Base-by-base conservation (phyloP, 495 filamentous ascomycete genomes). In the Cercophora sp. region DNA sequence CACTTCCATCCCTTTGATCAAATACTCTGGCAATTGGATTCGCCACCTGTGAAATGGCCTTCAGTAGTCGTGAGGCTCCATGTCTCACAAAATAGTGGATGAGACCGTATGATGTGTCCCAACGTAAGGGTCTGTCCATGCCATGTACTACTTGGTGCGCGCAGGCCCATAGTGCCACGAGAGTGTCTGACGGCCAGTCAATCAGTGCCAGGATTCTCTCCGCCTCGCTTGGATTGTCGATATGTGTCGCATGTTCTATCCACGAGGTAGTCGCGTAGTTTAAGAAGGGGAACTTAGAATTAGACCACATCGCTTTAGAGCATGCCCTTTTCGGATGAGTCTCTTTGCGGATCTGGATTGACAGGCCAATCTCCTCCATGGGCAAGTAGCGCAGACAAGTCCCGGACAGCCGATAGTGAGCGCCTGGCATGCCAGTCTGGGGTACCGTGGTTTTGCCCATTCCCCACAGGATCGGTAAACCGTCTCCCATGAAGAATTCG, bases 401-500 rank as follows among this genome's bases (percentile, higher is more conserved):
- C 8, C 44, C 58, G 15, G 48, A 47, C 29, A 64, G 13, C 8
- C 45, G 52, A 25, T 56, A 45, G 44, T 64, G 53, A n/a, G 56
- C 29, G n/a, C n/a, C 58, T 43, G 20, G 19, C 32, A 47, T 50
- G 39, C 48, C 61, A 3, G 43, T 20, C 16, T 54, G 39, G 23
- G 35, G 29, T 32, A 13, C 29, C 29, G 8, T 32, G 13, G 29
- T 32, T 32, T 5, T 1, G 45, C n/a, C 19, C 35, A 20, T 15
- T 10, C 34, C 36, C 10, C 10, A 24, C 1, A 68, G 51, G 22
- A n/a, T n/a, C n/a, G n/a, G n/a, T n/a, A n/a, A n/a, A n/a, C 62
- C 63, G n/a, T 59, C 56, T 13, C 57, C 32, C 19, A 62, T 16
- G 24, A 71, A 61, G 32, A 70, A 74, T 47, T 73, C 68, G 32